Conservation (phyloP, 495 filamentous ascomycete species). For the Penicillium desertorum region DNA sequence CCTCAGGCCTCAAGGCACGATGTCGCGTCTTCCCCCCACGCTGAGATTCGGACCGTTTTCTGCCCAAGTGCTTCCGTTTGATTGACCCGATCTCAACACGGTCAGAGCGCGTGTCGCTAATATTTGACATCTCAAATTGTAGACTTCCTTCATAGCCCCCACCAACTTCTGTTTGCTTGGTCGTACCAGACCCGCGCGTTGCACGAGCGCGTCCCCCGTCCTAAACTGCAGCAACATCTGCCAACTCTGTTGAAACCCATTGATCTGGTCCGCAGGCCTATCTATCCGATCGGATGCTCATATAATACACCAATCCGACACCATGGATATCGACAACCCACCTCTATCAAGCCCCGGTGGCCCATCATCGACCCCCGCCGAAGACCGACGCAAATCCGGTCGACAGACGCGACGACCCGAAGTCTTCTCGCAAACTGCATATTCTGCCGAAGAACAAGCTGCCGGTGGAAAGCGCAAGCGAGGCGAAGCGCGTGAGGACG, state of each 20-base stretch:
- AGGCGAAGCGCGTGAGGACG: conserved; percentile 31
- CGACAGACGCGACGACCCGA: conserved; percentile 74
- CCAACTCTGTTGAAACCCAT: neutral
- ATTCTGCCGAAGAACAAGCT: conserved; percentile 34
- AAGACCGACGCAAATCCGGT: conserved; percentile 74
- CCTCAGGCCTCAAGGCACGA: conserved; percentile 14
- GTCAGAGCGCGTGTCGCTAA: conserved; percentile 4
- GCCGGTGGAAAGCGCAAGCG: conserved; percentile 58
- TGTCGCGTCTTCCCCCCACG: conserved; percentile 14
- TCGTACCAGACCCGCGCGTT: conserved; percentile 29
- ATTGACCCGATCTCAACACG: neutral
- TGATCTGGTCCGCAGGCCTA: neutral
- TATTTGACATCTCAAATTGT: neutral
- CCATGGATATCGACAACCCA: conserved; percentile 41
- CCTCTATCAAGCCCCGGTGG: conserved; percentile 27
- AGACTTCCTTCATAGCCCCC: neutral
- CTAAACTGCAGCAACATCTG: conserved; percentile 13
- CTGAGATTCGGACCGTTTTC: conserved; percentile 4
- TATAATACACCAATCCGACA: conserved; percentile 1
- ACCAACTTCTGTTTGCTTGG: conserved; percentile 14
- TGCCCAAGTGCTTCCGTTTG: conserved; percentile 2
- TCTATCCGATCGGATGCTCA: conserved; percentile 1
- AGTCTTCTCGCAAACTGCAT: conserved; percentile 54
- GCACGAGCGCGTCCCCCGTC: conserved; percentile 30
- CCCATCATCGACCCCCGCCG: conserved; percentile 40